Conservation (phyloP, 352 stramenopile genomes). For the Phytopythium cucurbitacearum region DNA sequence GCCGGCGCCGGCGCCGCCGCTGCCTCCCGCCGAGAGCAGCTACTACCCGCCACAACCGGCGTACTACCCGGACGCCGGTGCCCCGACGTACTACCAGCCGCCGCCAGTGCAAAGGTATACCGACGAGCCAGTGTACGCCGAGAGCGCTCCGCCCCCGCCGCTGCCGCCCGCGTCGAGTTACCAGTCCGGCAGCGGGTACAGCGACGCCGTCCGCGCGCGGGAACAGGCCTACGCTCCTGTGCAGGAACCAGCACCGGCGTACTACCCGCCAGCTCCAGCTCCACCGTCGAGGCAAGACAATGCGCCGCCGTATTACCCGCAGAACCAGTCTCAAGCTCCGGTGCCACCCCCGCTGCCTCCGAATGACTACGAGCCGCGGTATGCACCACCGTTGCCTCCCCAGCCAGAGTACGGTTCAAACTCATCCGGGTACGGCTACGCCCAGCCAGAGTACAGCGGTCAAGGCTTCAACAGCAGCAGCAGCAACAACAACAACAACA, state of each 20-base stretch:
- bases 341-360: not conserved
- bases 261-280: conserved; percentile 5
- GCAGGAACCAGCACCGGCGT: not conserved
- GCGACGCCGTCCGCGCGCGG: conserved; percentile 26
- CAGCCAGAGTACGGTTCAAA: conserved; percentile 7
- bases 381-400: conserved; percentile 1
- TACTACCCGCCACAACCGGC: conserved; percentile 7
- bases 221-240: conserved; percentile 37
- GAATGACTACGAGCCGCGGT: not conserved
- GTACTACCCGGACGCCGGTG: conserved; percentile 2
- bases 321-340: conserved; percentile 7
- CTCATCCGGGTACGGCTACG: conserved; percentile 5
- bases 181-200: conserved; percentile 13
- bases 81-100: conserved; percentile 12
- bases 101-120: conserved; percentile 11
- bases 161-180: not conserved
- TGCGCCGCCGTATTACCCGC: conserved; percentile 4
- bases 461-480: conserved; percentile 16
- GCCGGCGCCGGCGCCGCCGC: not conserved
- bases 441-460: conserved; percentile 19
- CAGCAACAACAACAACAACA: conserved; percentile 18
- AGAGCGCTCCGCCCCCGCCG: conserved; percentile 8
- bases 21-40: conserved; percentile 3
- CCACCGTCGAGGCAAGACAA: conserved; percentile 1
- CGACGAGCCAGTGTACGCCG: conserved; percentile 10